Evolutionary conservation across 164 flowering plant species (phyloP).

Genomic region (Chloranthus sessilifolius): DNA sequence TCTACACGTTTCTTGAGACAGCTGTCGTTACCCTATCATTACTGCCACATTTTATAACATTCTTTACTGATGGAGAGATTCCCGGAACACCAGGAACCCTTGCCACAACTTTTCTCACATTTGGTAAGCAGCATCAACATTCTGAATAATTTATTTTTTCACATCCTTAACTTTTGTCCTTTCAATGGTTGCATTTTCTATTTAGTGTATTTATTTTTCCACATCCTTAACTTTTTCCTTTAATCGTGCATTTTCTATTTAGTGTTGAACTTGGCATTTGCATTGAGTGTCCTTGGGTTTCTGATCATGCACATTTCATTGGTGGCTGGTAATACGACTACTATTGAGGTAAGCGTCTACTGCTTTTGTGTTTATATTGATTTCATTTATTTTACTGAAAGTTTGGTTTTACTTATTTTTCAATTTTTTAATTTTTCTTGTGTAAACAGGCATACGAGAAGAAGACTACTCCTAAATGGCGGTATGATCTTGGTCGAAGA

Average conservation of each 20-base stretch:
- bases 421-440: slow-evolving; percentile 1
- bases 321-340: slow-evolving; percentile 84
- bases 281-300: slow-evolving; percentile 90
- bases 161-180: neutral
- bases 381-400: no score
- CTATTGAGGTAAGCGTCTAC: slow-evolving; percentile 79
- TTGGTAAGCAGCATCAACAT: slow-evolving; percentile 54
- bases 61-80: slow-evolving; percentile 88
- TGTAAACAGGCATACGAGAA: slow-evolving; percentile 87
- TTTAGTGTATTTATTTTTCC: slow-evolving; percentile 34
- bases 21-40: slow-evolving; percentile 75
- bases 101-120: slow-evolving; percentile 93
- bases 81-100: slow-evolving; percentile 91
- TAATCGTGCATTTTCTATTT: slow-evolving; percentile 15
- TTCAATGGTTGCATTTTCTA: slow-evolving; percentile 6
- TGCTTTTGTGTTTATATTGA: neutral
- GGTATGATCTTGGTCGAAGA: slow-evolving; percentile 69
- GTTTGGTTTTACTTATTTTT: no score
- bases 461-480: slow-evolving; percentile 82
- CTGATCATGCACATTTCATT: slow-evolving; percentile 92
- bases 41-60: slow-evolving; percentile 84
- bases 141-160: neutral
- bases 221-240: neutral
- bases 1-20: slow-evolving; percentile 96
- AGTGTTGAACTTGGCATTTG: slow-evolving; percentile 94